Conservation (phyloP, 345 rosid species). For the Arabidopsis suecica region DNA sequence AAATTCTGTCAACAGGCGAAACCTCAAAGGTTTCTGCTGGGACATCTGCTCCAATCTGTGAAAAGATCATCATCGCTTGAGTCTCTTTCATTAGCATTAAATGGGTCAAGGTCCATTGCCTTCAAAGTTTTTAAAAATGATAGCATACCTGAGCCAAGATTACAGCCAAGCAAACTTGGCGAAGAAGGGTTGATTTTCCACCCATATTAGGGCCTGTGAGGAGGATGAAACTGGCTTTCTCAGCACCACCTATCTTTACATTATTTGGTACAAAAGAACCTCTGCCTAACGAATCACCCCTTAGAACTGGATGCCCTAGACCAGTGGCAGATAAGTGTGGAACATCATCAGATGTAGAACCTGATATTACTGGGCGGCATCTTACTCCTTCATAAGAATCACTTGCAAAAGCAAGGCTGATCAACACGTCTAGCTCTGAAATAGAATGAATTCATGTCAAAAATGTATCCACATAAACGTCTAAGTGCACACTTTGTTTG, state of each 20-base stretch:
- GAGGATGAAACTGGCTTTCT: conserved; percentile 78
- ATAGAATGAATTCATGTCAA: conserved; percentile 41
- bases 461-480: conserved; percentile 19
- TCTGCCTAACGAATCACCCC: conserved; percentile 86
- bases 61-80: conserved; percentile 21
- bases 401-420: conserved; percentile 82
- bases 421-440: conserved; percentile 93
- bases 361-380: conserved; percentile 67
- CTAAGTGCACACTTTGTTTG: conserved; percentile 2
- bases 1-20: conserved; percentile 84
- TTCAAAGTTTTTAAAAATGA: background rate
- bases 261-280: conserved; percentile 93
- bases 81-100: conserved; percentile 1
- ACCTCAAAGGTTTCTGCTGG: conserved; percentile 89
- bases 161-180: conserved; percentile 93
- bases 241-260: conserved; percentile 68
- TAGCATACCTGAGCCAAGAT: conserved; percentile 87
- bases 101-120: conserved; percentile 16
- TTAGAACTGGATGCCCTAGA: conserved; percentile 89
- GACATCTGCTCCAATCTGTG: conserved; percentile 90
- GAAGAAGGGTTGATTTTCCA: conserved; percentile 98
- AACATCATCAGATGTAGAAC: conserved; percentile 54
- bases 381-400: conserved; percentile 87
- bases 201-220: conserved; percentile 99
- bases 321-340: conserved; percentile 74